These are phyloP conservation scores for Auricularia cornea DNA, from an alignment of 768 basidiomycete species.

Conservation along the genomic window DNA sequence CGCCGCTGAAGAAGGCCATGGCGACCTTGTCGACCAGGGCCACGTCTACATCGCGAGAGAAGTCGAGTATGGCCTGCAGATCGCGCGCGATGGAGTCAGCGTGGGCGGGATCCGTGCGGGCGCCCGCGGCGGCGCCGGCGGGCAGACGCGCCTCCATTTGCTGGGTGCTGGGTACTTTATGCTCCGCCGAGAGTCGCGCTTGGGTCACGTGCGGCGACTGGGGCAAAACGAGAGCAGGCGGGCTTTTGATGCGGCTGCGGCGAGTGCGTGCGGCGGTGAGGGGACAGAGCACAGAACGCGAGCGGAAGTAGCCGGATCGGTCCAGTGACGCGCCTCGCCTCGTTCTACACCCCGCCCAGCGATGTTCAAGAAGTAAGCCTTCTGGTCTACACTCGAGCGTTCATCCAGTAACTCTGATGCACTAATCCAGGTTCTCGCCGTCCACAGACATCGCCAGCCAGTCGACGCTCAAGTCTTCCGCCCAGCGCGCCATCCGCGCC, in stretches of 20 bases:
- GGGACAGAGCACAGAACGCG: not conserved
- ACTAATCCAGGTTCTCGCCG: slow-evolving; percentile 29
- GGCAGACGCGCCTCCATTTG: not conserved
- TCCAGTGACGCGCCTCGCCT: not conserved
- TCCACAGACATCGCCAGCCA: slow-evolving; percentile 78
- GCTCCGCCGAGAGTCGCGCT: not conserved
- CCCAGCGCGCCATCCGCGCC: slow-evolving; percentile 81
- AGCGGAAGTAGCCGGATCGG: not conserved
- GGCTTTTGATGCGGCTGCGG: not conserved
- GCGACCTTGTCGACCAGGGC: slow-evolving; percentile 36
- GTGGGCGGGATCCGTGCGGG: not conserved
- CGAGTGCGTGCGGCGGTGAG: not conserved
- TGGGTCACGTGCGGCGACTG: not conserved
- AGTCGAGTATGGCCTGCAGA: slow-evolving; percentile 31
- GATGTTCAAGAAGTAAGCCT: not conserved
- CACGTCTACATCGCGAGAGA: slow-evolving; percentile 35
- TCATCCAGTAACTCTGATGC: not conserved
- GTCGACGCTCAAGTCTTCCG: slow-evolving; percentile 87
- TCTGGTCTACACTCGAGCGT: not conserved
- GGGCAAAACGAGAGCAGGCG: no score
- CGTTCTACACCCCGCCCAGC: not conserved
- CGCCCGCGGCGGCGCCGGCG: not conserved
- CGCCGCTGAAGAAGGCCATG: slow-evolving; percentile 33
- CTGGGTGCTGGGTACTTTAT: not conserved
- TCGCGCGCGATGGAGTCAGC: not conserved